These are phyloP conservation scores for Cyberlindnera mycetangii DNA, from an alignment of 805 yeast species.

Conservation along the genomic window DNA sequence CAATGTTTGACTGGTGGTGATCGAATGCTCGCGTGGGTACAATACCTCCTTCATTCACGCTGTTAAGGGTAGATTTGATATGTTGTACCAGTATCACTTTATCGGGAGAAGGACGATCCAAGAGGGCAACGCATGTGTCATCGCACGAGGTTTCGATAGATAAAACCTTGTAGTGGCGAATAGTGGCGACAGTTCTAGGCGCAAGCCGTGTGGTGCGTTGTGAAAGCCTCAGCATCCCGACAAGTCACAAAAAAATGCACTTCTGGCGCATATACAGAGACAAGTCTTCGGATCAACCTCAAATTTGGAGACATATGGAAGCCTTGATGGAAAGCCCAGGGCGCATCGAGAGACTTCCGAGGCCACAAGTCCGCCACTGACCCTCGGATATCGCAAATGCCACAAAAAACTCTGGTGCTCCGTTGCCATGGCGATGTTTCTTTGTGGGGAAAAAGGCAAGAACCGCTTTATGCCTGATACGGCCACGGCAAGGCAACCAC, in stretches of 20 bases:
- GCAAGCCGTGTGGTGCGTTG: neutral
- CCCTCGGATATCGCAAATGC: no score
- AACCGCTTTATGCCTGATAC: no score
- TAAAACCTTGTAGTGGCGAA: constrained; percentile 56
- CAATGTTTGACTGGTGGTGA: constrained; percentile 67
- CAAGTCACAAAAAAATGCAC: no score
- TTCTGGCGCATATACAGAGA: no score
- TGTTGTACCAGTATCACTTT: constrained; percentile 48
- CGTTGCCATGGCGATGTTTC: neutral
- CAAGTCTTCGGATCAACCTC: no score
- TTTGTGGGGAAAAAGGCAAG: no score
- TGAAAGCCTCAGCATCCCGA: neutral
- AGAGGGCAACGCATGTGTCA: constrained; percentile 84
- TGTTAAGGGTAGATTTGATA: constrained; percentile 61
- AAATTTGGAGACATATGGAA: no score
- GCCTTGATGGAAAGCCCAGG: no score
- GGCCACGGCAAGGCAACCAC: neutral
- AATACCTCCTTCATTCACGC: constrained; percentile 73
- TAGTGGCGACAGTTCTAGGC: neutral
- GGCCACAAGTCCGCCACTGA: neutral
- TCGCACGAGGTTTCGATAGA: constrained; percentile 95
- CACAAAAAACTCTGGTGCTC: no score
- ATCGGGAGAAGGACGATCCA: constrained; percentile 44
- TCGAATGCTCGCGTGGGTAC: constrained; percentile 80
- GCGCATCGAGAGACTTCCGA: no score